Evolutionary conservation across 163 green algal species (phyloP), one percentile per base, ranked within the genome.

Genomic region (Chlamydomonas reinhardtii): DNA sequence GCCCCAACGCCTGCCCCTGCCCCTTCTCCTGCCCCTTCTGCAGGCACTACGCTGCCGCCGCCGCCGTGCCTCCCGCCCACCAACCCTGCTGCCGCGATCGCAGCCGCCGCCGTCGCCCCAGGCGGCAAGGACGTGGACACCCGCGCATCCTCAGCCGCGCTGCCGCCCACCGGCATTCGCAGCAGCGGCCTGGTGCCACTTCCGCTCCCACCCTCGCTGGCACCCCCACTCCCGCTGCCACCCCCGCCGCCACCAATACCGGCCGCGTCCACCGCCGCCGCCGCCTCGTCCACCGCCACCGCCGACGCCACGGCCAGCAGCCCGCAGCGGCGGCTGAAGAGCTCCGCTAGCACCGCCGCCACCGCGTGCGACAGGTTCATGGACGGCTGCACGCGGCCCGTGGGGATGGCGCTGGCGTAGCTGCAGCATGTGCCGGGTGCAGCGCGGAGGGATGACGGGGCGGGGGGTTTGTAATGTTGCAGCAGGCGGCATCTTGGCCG

Each of bases 291-390:
- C 59, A 65, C 59, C 24, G 52, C 70, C 4, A 70, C 35, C 12
- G 70, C 24, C 14, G 54, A 65, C 4, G 54, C 32, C 12, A 83
- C 27, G n/a, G 65, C 12, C 31, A 85, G 35, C 65, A 74, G 31
- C 29, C 84, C 72, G 73, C 71, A 62, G 20, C 74, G 43, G n/a
- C 43, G 52, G 70, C 76, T 86, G 83, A 74, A 96, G 2, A 94
- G 52, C 34, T 93, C 83, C 0, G 87, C 73, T 59, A 97, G 88
- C 73, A 95, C 89, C 25, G 95, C 93, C 14, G 90, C 88, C 31
- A 94, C 95, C 2, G 95, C 94, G 76, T 97, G 95, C 5, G 91
- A 96, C 70, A 97, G 89, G 87, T 97, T 97, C 76, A 97, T 88
- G 65, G 77, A 92, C 73, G 75, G 83, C 76, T 93, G 90, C 5